A percentile compares a stretch with the other conserved stretches of the same genome.
Conservation (phyloP, 257 asterid genomes). For the Primulina eburnea region DNA sequence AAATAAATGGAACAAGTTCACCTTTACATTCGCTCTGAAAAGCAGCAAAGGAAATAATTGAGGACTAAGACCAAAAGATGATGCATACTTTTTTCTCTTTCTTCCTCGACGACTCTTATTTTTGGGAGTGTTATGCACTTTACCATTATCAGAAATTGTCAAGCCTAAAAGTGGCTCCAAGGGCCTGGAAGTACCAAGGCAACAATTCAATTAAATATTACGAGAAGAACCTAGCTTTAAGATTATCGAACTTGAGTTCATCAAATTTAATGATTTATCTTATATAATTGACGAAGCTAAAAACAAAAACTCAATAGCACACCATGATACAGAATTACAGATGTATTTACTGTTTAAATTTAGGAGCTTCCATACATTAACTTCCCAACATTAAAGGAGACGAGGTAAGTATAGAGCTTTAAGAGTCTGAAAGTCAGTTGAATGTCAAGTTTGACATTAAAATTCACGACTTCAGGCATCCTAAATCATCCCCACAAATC, state of each 20-base stretch:
- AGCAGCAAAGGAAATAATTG: slow-evolving; percentile 13
- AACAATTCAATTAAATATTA: slow-evolving; percentile 12
- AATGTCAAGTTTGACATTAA: slow-evolving; percentile 16
- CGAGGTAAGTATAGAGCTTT: background rate
- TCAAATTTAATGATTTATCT: slow-evolving; percentile 10
- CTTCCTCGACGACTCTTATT: slow-evolving; percentile 58
- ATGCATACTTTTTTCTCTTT: slow-evolving; percentile 77
- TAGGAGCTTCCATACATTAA: background rate
- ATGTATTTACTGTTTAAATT: background rate
- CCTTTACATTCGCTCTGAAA: background rate
- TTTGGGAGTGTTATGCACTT: slow-evolving; percentile 34
- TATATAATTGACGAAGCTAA: background rate
- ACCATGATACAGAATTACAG: slow-evolving; percentile 1
- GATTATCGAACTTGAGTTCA: slow-evolving; percentile 5
- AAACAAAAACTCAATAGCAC: slow-evolving; percentile 9
- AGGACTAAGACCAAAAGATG: slow-evolving; percentile 22
- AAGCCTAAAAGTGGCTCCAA: slow-evolving; percentile 51
- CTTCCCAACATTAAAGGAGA: slow-evolving; percentile 23
- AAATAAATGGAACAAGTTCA: slow-evolving; percentile 19
- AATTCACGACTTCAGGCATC: slow-evolving; percentile 19
- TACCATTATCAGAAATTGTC: slow-evolving; percentile 39
- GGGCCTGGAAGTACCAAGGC: slow-evolving; percentile 42
- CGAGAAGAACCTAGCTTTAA: slow-evolving; percentile 5
- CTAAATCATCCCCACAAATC: slow-evolving; percentile 11
- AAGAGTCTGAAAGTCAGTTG: slow-evolving; percentile 18